Conservation (phyloP, 257 asterid genomes). For the Prunella vulgaris region DNA sequence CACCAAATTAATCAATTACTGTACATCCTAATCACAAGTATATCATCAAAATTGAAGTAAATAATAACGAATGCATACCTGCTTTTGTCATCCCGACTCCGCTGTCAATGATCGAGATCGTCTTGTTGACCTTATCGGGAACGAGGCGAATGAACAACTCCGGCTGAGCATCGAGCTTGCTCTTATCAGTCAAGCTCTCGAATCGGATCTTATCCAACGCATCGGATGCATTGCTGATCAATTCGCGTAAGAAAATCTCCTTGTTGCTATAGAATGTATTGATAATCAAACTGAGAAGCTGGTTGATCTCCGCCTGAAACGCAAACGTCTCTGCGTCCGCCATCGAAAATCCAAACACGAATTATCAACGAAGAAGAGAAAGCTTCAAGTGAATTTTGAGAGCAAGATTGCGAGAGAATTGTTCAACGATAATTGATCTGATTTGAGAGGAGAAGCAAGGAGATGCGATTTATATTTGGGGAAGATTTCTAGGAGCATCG, state of each 20-base stretch:
- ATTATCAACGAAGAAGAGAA: no score
- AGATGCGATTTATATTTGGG: background rate
- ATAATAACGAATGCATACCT: slow-evolving; percentile 32
- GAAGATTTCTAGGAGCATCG: background rate
- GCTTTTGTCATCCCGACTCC: slow-evolving; percentile 92
- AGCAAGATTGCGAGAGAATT: background rate
- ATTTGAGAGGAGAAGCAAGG: background rate
- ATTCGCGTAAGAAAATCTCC: slow-evolving; percentile 68
- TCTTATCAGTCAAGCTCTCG: slow-evolving; percentile 74
- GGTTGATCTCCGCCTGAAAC: slow-evolving; percentile 85
- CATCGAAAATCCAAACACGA: slow-evolving; percentile 25
- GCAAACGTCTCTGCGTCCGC: slow-evolving; percentile 76
- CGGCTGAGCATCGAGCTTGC: slow-evolving; percentile 77
- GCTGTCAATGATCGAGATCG: slow-evolving; percentile 67
- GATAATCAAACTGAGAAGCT: slow-evolving; percentile 65
- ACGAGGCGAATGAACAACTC: slow-evolving; percentile 69
- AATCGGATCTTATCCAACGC: slow-evolving; percentile 77
- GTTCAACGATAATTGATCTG: background rate
- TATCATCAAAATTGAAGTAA: background rate
- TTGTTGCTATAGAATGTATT: slow-evolving; percentile 76
- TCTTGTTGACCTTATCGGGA: slow-evolving; percentile 70
- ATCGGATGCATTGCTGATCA: slow-evolving; percentile 71
- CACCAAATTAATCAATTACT: background rate
- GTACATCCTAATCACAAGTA: background rate
- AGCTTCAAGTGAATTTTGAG: background rate